Evolutionary conservation across 2,329 filamentous ascomycete genomes (phyloP).

Genomic region (Penicillium hordei): DNA sequence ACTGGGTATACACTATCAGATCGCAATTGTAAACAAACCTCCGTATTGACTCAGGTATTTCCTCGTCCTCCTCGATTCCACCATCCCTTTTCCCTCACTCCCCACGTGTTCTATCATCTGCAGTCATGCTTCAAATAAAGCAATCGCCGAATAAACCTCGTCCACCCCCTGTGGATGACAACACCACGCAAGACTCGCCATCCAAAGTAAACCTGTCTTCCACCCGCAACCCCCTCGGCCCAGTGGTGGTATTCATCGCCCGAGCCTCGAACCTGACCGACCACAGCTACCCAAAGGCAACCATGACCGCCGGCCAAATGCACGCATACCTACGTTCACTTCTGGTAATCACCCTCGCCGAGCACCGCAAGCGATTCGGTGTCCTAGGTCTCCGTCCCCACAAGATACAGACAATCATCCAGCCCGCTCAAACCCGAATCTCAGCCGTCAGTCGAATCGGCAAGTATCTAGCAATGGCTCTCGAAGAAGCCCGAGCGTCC

Average conservation of each 20-base stretch:
- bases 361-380: conserved; percentile 6
- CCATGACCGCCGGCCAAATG: background rate
- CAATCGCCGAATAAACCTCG: background rate
- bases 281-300: background rate
- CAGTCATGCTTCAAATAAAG: background rate
- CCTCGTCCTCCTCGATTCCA: background rate
- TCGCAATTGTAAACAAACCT: background rate
- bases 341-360: background rate
- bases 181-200: background rate
- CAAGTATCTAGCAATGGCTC: background rate
- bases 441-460: background rate
- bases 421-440: background rate
- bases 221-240: background rate
- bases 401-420: conserved; percentile 7
- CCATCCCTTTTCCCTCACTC: background rate
- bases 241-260: conserved; percentile 6
- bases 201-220: background rate
- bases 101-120: background rate
- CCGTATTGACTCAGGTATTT: background rate
- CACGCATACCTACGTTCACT: conserved; percentile 5
- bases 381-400: background rate
- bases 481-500: conserved; percentile 3
- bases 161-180: background rate
- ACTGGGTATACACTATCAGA: background rate
- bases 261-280: background rate